These are phyloP conservation scores for Solanum tarapatanum DNA, from an alignment of 257 asterid genomes.

Conservation along the genomic window DNA sequence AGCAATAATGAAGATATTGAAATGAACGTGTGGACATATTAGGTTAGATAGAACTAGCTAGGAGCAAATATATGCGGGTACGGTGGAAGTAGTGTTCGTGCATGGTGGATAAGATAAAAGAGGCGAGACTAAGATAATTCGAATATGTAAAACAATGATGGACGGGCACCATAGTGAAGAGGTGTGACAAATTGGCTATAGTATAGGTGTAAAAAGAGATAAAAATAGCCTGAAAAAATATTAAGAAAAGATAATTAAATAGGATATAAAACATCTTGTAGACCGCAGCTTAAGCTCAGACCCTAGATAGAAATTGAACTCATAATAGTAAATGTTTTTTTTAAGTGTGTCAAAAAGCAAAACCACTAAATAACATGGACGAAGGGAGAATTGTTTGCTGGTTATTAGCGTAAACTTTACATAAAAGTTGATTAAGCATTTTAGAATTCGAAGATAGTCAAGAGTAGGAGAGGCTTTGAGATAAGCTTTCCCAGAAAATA, in stretches of 20 bases:
- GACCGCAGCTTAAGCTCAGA: too few relatives aligned
- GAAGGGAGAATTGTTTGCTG: not conserved
- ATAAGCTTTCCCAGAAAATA: not conserved
- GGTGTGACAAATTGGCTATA: too few relatives aligned
- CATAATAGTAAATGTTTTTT: not conserved
- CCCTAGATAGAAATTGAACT: not conserved
- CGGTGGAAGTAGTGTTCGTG: not conserved
- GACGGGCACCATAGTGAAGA: accelerated
- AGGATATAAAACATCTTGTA: too few relatives aligned
- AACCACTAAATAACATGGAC: not conserved
- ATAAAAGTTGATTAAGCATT: not conserved
- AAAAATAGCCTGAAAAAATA: too few relatives aligned
- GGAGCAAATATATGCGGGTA: not conserved
- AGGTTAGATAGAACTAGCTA: not conserved
- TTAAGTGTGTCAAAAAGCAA: not conserved
- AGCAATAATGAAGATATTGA: not conserved
- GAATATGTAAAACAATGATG: too few relatives aligned
- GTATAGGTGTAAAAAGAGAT: accelerated
- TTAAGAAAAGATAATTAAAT: too few relatives aligned
- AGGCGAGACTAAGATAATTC: not conserved
- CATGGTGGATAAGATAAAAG: not conserved
- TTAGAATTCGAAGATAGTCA: not conserved
- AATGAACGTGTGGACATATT: not conserved
- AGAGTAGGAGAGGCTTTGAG: not conserved
- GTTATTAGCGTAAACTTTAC: not conserved